Conservation (phyloP, 305 asterid genomes). For the Stenogyne calaminthoides region DNA sequence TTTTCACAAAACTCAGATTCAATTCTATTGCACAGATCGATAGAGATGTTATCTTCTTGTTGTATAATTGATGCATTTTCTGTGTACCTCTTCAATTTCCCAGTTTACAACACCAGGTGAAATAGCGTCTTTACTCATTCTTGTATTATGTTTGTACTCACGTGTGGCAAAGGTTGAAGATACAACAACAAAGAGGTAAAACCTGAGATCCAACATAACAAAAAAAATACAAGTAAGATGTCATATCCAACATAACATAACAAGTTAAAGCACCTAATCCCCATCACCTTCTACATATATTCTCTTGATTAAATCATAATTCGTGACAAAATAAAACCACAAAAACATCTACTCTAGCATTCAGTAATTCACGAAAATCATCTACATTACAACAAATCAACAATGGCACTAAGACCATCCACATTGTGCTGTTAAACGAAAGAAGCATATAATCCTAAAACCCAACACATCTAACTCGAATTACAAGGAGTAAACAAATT, state of each 20-base stretch:
- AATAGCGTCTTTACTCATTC: conserved; percentile 27
- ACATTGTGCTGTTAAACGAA: conserved; percentile 13
- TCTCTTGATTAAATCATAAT: background rate
- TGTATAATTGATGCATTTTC: conserved; percentile 27
- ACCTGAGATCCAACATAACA: conserved; percentile 45
- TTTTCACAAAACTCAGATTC: conserved; percentile 33
- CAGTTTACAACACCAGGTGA: conserved; percentile 29
- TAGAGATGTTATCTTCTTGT: conserved; percentile 20
- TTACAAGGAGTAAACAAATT: background rate
- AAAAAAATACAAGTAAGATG: conserved; percentile 24
- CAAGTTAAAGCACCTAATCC: conserved; percentile 10
- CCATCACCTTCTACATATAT: conserved; percentile 12
- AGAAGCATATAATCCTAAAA: conserved; percentile 8
- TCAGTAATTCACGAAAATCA: background rate
- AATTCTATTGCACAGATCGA: conserved; percentile 15
- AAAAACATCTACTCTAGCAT: background rate
- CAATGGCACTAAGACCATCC: conserved; percentile 5
- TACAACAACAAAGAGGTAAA: conserved; percentile 51
- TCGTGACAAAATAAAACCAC: background rate
- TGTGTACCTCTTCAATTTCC: conserved; percentile 34
- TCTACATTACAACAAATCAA: background rate
- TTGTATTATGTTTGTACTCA: conserved; percentile 15
- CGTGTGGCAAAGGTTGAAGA: conserved; percentile 41
- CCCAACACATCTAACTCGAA: conserved; percentile 14
- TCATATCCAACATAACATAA: conserved; percentile 10